Evolutionary conservation across 257 asterid genomes (phyloP).

Genomic region (Knoxia roxburghii): DNA sequence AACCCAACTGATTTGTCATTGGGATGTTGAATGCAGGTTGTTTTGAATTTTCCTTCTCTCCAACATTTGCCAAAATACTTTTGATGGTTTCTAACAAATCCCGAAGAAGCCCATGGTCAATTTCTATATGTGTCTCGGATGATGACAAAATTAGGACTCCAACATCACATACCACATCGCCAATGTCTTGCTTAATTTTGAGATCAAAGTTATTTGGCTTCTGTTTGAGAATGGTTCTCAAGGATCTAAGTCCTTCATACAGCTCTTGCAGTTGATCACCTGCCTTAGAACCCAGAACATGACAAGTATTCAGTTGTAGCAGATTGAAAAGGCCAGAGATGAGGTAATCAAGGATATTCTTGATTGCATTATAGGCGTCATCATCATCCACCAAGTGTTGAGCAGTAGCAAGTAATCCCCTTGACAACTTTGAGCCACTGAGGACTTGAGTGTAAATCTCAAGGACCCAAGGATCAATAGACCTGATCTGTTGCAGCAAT

Average conservation of each 20-base stretch:
- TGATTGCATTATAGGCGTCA: neutral
- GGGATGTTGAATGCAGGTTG: neutral
- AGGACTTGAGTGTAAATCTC: neutral
- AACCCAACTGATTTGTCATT: neutral
- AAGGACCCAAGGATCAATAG: neutral
- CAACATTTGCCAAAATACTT: neutral
- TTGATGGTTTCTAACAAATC: neutral
- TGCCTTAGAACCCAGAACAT: neutral
- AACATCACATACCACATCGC: neutral
- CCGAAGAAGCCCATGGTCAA: neutral
- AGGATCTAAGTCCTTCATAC: too few species aligned
- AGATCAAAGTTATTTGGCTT: neutral
- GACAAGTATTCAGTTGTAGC: neutral
- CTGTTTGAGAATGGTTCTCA: too few species aligned
- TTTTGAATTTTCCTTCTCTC: neutral
- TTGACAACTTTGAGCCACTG: too few species aligned
- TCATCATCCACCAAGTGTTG: too few species aligned
- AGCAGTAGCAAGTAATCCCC: neutral
- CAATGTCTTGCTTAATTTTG: neutral
- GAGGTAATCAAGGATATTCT: neutral
- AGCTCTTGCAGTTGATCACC: too few species aligned
- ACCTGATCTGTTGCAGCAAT: neutral
- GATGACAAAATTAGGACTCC: neutral
- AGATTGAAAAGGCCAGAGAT: neutral
- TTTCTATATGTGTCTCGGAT: too few species aligned